Evolutionary conservation across 768 basidiomycete species (phyloP), one percentile per base, ranked within the genome.

Genomic region (Megacollybia marginata): DNA sequence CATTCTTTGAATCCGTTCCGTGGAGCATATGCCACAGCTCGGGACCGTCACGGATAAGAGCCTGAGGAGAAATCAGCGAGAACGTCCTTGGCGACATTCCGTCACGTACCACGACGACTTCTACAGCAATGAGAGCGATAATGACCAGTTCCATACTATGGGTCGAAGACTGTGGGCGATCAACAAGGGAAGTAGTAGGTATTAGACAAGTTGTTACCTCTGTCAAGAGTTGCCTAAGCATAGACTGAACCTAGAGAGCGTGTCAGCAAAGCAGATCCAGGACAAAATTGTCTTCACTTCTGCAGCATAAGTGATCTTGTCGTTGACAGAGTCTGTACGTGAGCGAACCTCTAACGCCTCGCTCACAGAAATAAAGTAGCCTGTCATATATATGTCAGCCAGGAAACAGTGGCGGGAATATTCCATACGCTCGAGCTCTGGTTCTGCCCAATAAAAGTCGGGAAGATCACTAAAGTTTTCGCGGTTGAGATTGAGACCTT

Each of bases 91-190:
- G 13, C 18, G 8, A 18, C 15, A 8, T 40, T 15, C 18, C 38
- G 7, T 28, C 33, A 69, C 83, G 62, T 59, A 93, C 92, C 46
- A 96, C 87, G 57, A 92, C 73, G n/a, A 93, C 92, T 65, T 95
- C 92, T 10, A 96, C 91, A 0, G 93, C 90, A 59, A 97, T 96
- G 45, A 98, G 83, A 1, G 80, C 76, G 55, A 97, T 98, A 62
- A 97, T 97, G 54, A 97, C 88, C 5, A 95, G 72, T 67, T 98
- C 95, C 88, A 98, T 93, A 2, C 88, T 82, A 59, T 96, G 91
- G 2, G 77, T 80, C 5, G 88, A 90, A 3, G 91, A 89, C 89
- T 95, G 57, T 9, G 53, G 45, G 44, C 46, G n/a, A 28, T 6
- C 32, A 47, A 28, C 42, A 44, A 16, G 46, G 50, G 28, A 18